These are phyloP conservation scores for Starmerella stigmatis DNA, from an alignment of 805 yeast species.

Conservation along the genomic window DNA sequence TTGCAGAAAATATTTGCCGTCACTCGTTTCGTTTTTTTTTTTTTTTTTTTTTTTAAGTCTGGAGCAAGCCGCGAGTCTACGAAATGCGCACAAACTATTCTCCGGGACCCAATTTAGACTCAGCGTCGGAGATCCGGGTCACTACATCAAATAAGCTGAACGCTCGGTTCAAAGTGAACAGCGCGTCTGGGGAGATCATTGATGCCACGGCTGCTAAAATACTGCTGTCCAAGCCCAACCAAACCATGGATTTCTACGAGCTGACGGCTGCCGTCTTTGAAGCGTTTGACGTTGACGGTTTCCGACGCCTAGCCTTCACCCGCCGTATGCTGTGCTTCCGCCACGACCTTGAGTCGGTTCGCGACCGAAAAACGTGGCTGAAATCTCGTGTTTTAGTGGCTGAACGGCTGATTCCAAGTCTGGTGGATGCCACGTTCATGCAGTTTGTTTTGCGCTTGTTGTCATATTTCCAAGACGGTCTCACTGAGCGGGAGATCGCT, in stretches of 20 bases:
- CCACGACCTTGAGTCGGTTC: neutral
- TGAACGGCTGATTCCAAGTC: neutral
- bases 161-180: neutral
- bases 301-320: neutral
- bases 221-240: slow-evolving; percentile 1
- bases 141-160: neutral
- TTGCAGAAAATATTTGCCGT: no score
- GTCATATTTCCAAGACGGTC: neutral
- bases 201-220: slow-evolving; percentile 1
- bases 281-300: slow-evolving; percentile 1
- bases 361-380: neutral
- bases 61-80: no score
- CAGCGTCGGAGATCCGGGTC: neutral
- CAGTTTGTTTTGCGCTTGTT: slow-evolving; percentile 5
- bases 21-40: no score
- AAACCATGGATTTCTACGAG: slow-evolving; percentile 4
- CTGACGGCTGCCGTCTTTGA: neutral
- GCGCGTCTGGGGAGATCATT: slow-evolving; percentile 1
- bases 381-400: neutral
- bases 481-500: slow-evolving; percentile 5
- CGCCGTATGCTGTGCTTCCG: slow-evolving; percentile 3
- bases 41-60: no score
- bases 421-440: slow-evolving; percentile 4
- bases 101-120: no score
- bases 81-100: no score